A percentile compares a stretch with the other conserved stretches of the same genome.
Evolutionary conservation across 768 basidiomycete genomes (phyloP).

Genomic region (Lentinula aciculospora): DNA sequence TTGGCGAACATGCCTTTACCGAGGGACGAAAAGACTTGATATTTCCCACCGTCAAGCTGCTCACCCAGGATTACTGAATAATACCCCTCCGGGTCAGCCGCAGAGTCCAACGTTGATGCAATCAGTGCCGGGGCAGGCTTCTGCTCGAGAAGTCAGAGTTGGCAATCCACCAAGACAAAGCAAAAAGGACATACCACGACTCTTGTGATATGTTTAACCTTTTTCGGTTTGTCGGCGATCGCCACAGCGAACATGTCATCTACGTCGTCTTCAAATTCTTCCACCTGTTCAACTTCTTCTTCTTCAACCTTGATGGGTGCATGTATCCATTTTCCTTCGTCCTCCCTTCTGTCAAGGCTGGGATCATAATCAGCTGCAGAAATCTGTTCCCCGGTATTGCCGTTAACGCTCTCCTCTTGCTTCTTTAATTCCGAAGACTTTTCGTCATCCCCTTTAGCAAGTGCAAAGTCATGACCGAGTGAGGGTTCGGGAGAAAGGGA

Average conservation of each 20-base stretch:
- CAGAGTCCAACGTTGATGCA: conserved; percentile 79
- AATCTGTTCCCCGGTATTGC: conserved; percentile 49
- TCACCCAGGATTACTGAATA: conserved; percentile 94
- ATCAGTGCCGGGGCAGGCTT: conserved; percentile 59
- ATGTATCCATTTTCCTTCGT: conserved; percentile 66
- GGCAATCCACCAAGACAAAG: not conserved
- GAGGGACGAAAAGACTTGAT: conserved; percentile 92
- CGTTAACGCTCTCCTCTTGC: conserved; percentile 31
- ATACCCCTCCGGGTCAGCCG: conserved; percentile 92
- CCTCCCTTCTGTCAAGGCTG: conserved; percentile 75
- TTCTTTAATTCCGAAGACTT: conserved; percentile 40
- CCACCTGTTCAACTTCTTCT: conserved; percentile 48
- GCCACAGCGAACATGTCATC: conserved; percentile 94
- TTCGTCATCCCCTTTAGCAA: conserved; percentile 61
- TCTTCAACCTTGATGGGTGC: conserved; percentile 32
- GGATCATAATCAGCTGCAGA: conserved; percentile 94
- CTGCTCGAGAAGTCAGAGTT: conserved; percentile 18
- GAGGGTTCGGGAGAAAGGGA: conserved; percentile 57
- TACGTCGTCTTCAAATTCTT: conserved; percentile 79
- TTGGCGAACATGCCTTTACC: conserved; percentile 99
- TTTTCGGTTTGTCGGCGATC: conserved; percentile 24
- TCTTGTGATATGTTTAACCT: conserved; percentile 52
- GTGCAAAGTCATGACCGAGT: conserved; percentile 48
- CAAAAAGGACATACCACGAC: conserved; percentile 35
- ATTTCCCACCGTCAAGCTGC: conserved; percentile 84